Base-by-base conservation (phyloP, 2,329 filamentous ascomycete genomes). In the Hymenoscyphus scutula region DNA sequence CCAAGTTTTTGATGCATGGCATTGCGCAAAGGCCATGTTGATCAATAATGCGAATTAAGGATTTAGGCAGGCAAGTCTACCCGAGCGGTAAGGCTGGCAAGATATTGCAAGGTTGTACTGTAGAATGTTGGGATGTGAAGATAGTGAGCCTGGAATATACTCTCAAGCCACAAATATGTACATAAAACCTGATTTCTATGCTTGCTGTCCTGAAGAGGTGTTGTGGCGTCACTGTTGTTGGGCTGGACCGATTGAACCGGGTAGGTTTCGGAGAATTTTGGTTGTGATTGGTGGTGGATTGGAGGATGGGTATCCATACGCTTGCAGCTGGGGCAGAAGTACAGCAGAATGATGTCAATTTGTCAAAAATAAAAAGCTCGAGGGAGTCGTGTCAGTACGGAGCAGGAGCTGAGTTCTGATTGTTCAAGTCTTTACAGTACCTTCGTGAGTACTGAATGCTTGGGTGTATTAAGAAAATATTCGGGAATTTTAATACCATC, bases 1-100 rank as follows among this genome's bases (percentile, higher is more conserved):
- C 41, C 41, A 48, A 23, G 41, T 23, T 48, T 23, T 19, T 48
- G 41, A 11, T 48, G 41, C 41, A 48, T 48, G 41, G 41, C 6
- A 48, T 48, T 48, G 41, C 41, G 41, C 23, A 48, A 48, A 48
- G 41, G 41, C n/a, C 41, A 48, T 48, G 41, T 10, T 23, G 41
- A 48, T 48, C 41, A 23, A 23, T 11, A 19, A 48, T 48, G 41
- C n/a, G 8, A 45, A 45, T 45, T 7, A 45, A 10, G n/a, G 17
- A 23, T 17, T 45, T n/a, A 23, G 19, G 5, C 41, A 45, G 41
- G 41, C 6, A 45, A 45, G 41, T 19, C n/a, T 19, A 19, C 17
- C 37, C 37, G 37, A 41, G 37, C 13, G n/a, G 37, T 1, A n/a
- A 41, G 37, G 37, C 13, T 15, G n/a, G 41, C n/a, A 23, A 45